Evolutionary conservation across 2,329 filamentous ascomycete genomes (phyloP).

Genomic region (Exophiala alcalophila): DNA sequence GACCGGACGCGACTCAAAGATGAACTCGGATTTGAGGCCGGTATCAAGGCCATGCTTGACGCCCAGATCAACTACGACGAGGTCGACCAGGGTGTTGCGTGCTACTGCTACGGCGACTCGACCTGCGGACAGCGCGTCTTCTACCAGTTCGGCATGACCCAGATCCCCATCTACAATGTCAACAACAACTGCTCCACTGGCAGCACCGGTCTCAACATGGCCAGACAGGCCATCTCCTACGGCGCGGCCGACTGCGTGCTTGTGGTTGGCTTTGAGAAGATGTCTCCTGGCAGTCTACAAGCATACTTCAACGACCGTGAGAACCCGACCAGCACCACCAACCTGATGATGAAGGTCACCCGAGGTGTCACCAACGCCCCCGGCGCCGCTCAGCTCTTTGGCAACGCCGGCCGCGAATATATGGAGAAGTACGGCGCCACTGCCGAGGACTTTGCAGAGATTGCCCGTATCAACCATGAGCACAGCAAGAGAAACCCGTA

Average conservation of each 20-base stretch:
- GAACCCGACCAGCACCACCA: conserved; percentile 71
- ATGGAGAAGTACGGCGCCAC: conserved; percentile 93
- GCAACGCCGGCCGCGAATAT: conserved; percentile 89
- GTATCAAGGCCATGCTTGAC: conserved; percentile 51
- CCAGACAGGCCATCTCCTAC: conserved; percentile 70
- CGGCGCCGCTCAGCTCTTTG: conserved; percentile 88
- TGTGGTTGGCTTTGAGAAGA: conserved; percentile 96
- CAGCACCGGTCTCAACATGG: conserved; percentile 86
- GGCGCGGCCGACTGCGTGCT: conserved; percentile 84
- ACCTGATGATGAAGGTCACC: conserved; percentile 77
- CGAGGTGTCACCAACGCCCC: conserved; percentile 78
- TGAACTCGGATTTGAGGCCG: conserved; percentile 36
- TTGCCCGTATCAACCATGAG: conserved; percentile 85
- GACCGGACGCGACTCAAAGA: no score
- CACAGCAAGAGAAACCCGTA: conserved; percentile 93
- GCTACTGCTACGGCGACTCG: conserved; percentile 95
- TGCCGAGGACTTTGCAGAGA: conserved; percentile 86
- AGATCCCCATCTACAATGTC: conserved; percentile 94
- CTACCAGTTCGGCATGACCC: conserved; percentile 97
- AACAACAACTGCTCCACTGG: conserved; percentile 99
- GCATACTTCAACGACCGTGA: conserved; percentile 79
- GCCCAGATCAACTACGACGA: conserved; percentile 95
- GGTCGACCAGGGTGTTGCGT: conserved; percentile 91
- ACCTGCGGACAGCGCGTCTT: conserved; percentile 95
- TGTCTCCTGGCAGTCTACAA: conserved; percentile 87